These are phyloP conservation scores for Nannizzia gypsea DNA, from an alignment of 2,329 filamentous ascomycete genomes.

Conservation along the genomic window DNA sequence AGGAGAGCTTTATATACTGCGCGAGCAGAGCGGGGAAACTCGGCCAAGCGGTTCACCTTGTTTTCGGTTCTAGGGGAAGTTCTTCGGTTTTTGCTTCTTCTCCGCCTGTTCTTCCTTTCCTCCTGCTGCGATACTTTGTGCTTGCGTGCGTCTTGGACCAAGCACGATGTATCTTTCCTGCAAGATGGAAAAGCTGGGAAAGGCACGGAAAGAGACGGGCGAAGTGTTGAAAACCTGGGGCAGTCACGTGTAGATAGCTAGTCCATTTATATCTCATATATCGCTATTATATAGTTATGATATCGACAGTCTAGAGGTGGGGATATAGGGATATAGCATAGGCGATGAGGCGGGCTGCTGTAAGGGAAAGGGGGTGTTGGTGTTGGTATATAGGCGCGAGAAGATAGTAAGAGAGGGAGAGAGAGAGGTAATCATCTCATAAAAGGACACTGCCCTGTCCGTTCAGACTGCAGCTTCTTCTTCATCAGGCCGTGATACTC, in stretches of 20 bases:
- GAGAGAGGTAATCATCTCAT: not conserved
- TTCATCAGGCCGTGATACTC: conserved; percentile 37
- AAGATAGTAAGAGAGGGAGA: not conserved
- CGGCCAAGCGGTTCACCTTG: not conserved
- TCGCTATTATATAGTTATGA: too few species aligned
- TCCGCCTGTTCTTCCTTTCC: not conserved
- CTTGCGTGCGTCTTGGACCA: not conserved
- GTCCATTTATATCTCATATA: too few species aligned
- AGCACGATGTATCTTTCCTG: not conserved
- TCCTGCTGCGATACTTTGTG: not conserved
- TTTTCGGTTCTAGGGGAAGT: not conserved
- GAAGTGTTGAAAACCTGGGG: not conserved
- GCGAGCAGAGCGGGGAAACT: not conserved
- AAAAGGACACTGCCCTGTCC: conserved; percentile 41
- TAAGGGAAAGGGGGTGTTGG: too few species aligned
- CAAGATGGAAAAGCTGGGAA: not conserved
- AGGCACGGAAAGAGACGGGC: not conserved
- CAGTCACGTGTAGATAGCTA: not conserved
- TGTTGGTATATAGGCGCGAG: too few species aligned
- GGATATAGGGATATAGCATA: too few species aligned
- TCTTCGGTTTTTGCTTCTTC: not conserved
- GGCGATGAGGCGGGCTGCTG: too few species aligned
- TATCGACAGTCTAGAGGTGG: too few species aligned
- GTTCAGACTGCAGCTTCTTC: conserved; percentile 26
- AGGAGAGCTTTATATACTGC: not conserved